A percentile compares a stretch with the other conserved stretches of the same genome.
These are phyloP conservation scores for Rehmannia glutinosa DNA, from an alignment of 257 asterid species.

Conservation along the genomic window DNA sequence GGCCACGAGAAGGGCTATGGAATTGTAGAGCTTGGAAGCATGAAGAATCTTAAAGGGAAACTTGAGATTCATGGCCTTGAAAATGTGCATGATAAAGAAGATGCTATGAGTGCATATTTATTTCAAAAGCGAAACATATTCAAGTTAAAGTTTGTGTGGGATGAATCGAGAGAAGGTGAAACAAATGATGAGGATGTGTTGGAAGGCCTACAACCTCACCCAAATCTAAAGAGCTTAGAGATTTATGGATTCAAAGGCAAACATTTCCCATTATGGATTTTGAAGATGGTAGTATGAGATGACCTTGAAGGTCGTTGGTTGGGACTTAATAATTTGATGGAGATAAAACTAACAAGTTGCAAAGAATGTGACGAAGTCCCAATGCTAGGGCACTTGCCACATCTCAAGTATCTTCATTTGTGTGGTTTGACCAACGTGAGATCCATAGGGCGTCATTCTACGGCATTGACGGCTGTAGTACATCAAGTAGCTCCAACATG, in stretches of 20 bases:
- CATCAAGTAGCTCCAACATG: too few relatives aligned
- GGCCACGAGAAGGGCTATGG: too few relatives aligned
- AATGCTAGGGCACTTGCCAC: slow-evolving; percentile 22
- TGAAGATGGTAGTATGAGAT: slow-evolving; percentile 16
- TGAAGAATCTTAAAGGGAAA: too few relatives aligned
- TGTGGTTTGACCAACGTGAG: not conserved
- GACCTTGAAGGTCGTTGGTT: too few relatives aligned
- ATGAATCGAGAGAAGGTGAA: not conserved
- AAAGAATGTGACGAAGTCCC: not conserved
- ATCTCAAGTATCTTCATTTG: not conserved
- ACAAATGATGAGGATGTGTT: slow-evolving; percentile 8
- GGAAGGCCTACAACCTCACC: slow-evolving; percentile 35
- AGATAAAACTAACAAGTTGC: not conserved
- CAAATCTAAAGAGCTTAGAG: not conserved
- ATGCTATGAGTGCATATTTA: slow-evolving; percentile 23
- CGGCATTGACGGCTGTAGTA: not conserved
- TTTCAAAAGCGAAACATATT: slow-evolving; percentile 3
- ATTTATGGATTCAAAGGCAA: not conserved
- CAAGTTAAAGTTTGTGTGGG: slow-evolving; percentile 17
- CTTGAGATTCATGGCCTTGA: slow-evolving; percentile 15
- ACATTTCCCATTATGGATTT: slow-evolving; percentile 19
- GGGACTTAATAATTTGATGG: slow-evolving; percentile 5
- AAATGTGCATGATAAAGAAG: slow-evolving; percentile 10
- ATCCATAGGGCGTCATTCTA: slow-evolving; percentile 13
- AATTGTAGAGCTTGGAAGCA: too few relatives aligned